phyloP scores from a whole-genome alignment of 2,329 filamentous ascomycete genomes.

The Mycosphaerella sp. region DNA sequence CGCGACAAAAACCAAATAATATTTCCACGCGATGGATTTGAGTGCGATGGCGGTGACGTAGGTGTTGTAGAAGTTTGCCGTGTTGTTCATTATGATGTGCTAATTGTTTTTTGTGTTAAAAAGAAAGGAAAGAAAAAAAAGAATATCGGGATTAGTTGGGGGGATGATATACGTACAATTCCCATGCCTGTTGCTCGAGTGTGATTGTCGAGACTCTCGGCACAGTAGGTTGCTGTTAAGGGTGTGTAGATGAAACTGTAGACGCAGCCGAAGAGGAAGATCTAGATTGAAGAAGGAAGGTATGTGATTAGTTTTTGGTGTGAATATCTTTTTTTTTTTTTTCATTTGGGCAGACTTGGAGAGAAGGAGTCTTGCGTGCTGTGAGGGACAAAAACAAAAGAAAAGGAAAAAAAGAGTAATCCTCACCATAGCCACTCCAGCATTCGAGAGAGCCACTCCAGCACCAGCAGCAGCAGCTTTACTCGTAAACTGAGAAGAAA shows the following conservation, averaged over 20 bases:
- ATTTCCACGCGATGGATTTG: constrained; percentile 8
- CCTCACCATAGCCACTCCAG: constrained; percentile 10
- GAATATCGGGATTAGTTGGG: too few species aligned
- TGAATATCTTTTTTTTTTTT: too few species aligned
- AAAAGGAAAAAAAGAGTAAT: too few species aligned
- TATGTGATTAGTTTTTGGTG: too few species aligned
- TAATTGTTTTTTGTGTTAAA: not conserved
- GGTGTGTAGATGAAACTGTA: constrained; percentile 10
- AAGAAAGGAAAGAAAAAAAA: too few species aligned
- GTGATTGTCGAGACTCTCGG: constrained; percentile 8
- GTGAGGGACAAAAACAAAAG: too few species aligned
- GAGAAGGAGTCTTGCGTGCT: too few species aligned
- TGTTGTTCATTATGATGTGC: constrained; percentile 12
- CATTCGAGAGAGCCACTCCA: constrained; percentile 8
- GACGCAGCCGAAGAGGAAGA: constrained; percentile 7
- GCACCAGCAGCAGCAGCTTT: constrained; percentile 3
- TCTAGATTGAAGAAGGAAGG: not conserved
- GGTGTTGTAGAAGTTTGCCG: constrained; percentile 10
- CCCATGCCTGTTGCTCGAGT: constrained; percentile 9
- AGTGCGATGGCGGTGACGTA: constrained; percentile 8
- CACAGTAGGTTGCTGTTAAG: constrained; percentile 8
- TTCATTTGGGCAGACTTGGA: too few species aligned
- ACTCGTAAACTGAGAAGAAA: constrained; percentile 9
- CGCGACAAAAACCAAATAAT: constrained; percentile 8
- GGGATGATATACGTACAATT: not conserved